A percentile compares a stretch with the other conserved stretches of the same genome.
These are phyloP conservation scores for Blepharisma stoltei DNA, from an alignment of 73 alveolate genomes.

Conservation along the genomic window DNA sequence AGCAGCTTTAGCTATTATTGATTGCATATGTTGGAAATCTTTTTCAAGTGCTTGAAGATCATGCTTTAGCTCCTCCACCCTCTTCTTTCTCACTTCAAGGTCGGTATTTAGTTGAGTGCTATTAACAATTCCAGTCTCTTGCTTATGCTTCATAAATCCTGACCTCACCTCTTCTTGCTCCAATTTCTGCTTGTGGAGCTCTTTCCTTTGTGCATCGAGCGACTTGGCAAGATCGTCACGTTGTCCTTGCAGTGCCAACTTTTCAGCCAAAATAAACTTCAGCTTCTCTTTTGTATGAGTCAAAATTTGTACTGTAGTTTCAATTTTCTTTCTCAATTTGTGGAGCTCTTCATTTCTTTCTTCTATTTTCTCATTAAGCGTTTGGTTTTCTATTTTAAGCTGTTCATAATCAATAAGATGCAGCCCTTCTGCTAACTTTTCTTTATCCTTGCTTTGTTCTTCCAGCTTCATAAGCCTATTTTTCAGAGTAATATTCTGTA, in stretches of 20 bases:
- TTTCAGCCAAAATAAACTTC: conserved; percentile 75
- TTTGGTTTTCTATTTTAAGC: conserved; percentile 91
- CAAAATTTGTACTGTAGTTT: conserved; percentile 81
- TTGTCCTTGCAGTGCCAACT: conserved; percentile 55
- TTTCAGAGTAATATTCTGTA: conserved; percentile 76
- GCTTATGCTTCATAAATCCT: conserved; percentile 57
- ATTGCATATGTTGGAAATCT: conserved; percentile 41
- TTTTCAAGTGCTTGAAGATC: conserved; percentile 41
- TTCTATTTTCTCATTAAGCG: conserved; percentile 95
- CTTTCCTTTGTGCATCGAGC: conserved; percentile 73
- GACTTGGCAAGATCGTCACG: conserved; percentile 57
- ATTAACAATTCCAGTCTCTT: conserved; percentile 82
- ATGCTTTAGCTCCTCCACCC: conserved; percentile 40
- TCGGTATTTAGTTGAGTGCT: conserved; percentile 56
- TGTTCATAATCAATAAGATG: conserved; percentile 96
- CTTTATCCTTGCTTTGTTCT: conserved; percentile 92
- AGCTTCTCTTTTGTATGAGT: conserved; percentile 93
- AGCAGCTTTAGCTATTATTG: conserved; percentile 34
- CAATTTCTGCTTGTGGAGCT: conserved; percentile 70
- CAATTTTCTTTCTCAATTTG: conserved; percentile 87
- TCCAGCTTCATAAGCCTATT: conserved; percentile 81
- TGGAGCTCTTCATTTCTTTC: conserved; percentile 96
- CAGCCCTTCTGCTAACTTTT: conserved; percentile 94
- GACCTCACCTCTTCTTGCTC: conserved; percentile 68
- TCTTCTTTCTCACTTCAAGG: conserved; percentile 47